These are phyloP conservation scores for Pythium biforme DNA, from an alignment of 352 stramenopile species.

Conservation along the genomic window DNA sequence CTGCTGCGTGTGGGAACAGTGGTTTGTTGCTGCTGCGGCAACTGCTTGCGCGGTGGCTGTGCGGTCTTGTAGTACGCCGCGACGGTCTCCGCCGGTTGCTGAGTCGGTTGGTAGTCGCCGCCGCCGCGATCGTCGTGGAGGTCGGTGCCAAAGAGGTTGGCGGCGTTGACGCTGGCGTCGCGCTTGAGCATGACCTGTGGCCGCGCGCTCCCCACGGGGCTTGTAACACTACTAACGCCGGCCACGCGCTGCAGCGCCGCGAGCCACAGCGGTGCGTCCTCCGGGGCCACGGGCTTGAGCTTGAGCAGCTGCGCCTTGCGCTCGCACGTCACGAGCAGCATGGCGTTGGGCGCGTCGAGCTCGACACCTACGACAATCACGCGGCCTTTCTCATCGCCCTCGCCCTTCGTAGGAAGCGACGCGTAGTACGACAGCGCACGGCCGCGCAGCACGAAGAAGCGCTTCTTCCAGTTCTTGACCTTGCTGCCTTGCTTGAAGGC, in stretches of 20 bases:
- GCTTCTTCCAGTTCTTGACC: constrained; percentile 67
- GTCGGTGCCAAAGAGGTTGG: constrained; percentile 18
- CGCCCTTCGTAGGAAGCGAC: constrained; percentile 23
- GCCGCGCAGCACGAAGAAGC: constrained; percentile 67
- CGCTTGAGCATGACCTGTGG: not conserved
- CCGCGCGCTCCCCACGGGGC: not conserved
- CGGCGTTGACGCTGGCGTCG: constrained; percentile 1
- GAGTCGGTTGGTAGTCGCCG: not conserved
- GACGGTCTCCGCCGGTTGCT: not conserved
- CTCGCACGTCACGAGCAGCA: constrained; percentile 57
- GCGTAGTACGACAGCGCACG: constrained; percentile 61
- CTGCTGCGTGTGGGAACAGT: too few species aligned
- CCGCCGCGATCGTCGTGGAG: constrained; percentile 12
- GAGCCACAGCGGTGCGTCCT: constrained; percentile 58
- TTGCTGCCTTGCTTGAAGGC: constrained; percentile 73
- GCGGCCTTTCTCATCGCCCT: constrained; percentile 57
- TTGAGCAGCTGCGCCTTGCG: constrained; percentile 56
- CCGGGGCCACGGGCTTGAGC: constrained; percentile 51
- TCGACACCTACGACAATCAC: constrained; percentile 54
- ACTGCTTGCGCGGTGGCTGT: not conserved
- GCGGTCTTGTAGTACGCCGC: constrained; percentile 19
- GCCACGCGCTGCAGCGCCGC: constrained; percentile 43
- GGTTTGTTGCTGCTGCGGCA: not conserved
- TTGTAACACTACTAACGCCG: not conserved
- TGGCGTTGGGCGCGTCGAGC: constrained; percentile 30